Percentiles rank a stretch among this genome's conserved stretches.
Evolutionary conservation across 306 rosid species (phyloP).

Genomic region (Phaseolus lunatus): DNA sequence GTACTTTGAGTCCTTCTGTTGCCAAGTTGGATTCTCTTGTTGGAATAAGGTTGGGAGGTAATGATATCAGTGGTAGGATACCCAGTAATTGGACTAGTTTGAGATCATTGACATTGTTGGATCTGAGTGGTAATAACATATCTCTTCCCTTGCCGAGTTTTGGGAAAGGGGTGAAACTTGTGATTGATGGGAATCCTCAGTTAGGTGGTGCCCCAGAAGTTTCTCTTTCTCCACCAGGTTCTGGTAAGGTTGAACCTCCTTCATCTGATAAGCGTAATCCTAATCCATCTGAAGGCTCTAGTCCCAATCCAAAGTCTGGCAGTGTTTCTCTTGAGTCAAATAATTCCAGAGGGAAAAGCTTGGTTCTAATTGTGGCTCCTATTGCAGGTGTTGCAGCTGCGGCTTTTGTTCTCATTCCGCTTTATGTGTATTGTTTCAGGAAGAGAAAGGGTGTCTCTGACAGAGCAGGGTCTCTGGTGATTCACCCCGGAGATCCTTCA

Average conservation of each 20-base stretch:
- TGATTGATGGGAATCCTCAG: constrained; percentile 38
- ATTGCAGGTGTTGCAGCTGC: constrained; percentile 55
- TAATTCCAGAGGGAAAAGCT: not conserved
- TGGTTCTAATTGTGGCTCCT: constrained; percentile 30
- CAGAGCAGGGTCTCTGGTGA: constrained; percentile 62
- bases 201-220: not conserved
- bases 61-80: constrained; percentile 61
- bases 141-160: constrained; percentile 68
- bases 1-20: constrained; percentile 73
- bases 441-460: constrained; percentile 49
- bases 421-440: constrained; percentile 63
- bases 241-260: not conserved
- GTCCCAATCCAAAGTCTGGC: not conserved
- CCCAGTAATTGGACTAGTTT: constrained; percentile 72
- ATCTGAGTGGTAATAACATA: constrained; percentile 68
- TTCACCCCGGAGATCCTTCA: constrained; percentile 79
- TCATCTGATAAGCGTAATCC: not conserved
- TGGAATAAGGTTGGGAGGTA: constrained; percentile 59
- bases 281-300: not conserved
- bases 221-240: not conserved
- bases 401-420: constrained; percentile 64
- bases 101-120: constrained; percentile 63
- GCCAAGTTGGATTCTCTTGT: constrained; percentile 62
- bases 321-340: not conserved
- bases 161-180: constrained; percentile 29